These are phyloP conservation scores for Salix arbutifolia DNA, from an alignment of 345 rosid species.

Conservation along the genomic window DNA sequence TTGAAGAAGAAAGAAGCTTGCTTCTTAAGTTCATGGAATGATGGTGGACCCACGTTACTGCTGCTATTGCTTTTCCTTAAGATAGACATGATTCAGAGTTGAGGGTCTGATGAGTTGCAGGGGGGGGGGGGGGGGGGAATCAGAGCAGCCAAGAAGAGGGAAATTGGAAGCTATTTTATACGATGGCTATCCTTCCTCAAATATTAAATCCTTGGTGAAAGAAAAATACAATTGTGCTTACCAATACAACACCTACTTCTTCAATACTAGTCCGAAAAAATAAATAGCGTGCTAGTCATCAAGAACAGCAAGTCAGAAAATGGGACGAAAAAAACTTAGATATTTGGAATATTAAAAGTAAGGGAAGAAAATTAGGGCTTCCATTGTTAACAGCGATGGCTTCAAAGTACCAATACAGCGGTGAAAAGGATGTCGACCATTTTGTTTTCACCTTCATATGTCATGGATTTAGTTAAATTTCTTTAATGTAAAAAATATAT, in stretches of 20 bases:
- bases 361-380: neutral
- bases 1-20: slow-evolving; percentile 92
- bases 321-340: neutral
- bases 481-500: too few species aligned
- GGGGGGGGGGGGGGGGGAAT: rapidly evolving
- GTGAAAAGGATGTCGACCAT: neutral
- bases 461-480: too few species aligned
- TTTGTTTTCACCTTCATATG: neutral
- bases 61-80: slow-evolving; percentile 45
- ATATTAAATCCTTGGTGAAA: neutral
- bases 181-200: neutral
- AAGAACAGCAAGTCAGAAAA: neutral
- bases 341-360: neutral
- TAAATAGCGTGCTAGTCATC: neutral
- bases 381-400: neutral
- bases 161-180: neutral
- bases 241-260: neutral
- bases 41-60: slow-evolving; percentile 45
- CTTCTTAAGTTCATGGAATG: slow-evolving; percentile 70
- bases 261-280: too few species aligned
- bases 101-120: neutral
- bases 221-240: neutral
- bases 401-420: neutral
- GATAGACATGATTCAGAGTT: slow-evolving; percentile 39
- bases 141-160: neutral